These are phyloP conservation scores for Pythium aphanidermatum DNA, from an alignment of 352 stramenopile species.

Conservation along the genomic window DNA sequence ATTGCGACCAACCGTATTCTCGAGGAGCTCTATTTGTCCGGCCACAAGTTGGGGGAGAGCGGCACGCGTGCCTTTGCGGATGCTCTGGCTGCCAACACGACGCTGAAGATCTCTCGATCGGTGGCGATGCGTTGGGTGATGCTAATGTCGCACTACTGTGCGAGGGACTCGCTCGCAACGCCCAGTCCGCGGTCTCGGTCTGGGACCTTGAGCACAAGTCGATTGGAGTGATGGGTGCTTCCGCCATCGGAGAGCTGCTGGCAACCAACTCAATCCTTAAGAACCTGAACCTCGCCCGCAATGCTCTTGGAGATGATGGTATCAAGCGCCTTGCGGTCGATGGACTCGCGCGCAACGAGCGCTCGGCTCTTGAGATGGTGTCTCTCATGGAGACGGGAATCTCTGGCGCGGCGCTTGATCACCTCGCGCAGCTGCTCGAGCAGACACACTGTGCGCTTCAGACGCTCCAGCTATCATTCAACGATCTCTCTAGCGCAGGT, in stretches of 20 bases:
- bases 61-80: conserved; percentile 54
- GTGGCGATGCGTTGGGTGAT: conserved; percentile 52
- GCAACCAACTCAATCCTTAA: conserved; percentile 32
- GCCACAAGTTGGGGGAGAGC: conserved; percentile 41
- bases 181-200: conserved; percentile 33
- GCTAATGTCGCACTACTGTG: conserved; percentile 38
- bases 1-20: conserved; percentile 56
- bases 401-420: conserved; percentile 36
- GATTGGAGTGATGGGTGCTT: conserved; percentile 33
- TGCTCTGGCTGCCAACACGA: conserved; percentile 54
- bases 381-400: conserved; percentile 41
- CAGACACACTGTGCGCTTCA: conserved; percentile 40
- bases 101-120: conserved; percentile 62
- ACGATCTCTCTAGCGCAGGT: conserved; percentile 31
- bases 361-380: conserved; percentile 28
- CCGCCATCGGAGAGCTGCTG: conserved; percentile 49
- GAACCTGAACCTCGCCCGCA: conserved; percentile 57
- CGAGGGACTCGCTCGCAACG: conserved; percentile 45
- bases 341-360: conserved; percentile 32
- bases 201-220: conserved; percentile 79
- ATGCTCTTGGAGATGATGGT: conserved; percentile 41
- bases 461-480: conserved; percentile 69
- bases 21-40: conserved; percentile 73
- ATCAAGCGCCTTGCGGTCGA: conserved; percentile 29
- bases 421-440: conserved; percentile 36